phyloP scores from a whole-genome alignment of 805 yeast species.

The Ogataea trehaloabstinens region DNA sequence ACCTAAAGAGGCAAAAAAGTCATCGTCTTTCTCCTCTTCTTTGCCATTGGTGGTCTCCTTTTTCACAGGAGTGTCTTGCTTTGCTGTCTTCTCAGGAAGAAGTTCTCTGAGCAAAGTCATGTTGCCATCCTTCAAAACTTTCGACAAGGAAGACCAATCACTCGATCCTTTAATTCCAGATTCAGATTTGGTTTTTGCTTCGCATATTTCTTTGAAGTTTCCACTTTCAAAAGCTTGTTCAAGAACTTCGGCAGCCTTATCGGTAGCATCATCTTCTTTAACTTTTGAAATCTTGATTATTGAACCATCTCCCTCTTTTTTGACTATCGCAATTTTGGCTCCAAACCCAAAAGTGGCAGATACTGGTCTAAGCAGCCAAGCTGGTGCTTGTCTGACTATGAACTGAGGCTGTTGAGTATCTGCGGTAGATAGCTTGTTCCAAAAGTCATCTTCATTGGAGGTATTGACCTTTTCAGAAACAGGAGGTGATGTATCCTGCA shows the following conservation, averaged over 20 bases:
- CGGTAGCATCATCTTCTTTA: slow-evolving; percentile 34
- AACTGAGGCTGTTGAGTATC: slow-evolving; percentile 74
- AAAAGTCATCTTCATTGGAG: slow-evolving; percentile 70
- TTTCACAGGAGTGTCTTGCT: slow-evolving; percentile 5
- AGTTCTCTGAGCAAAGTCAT: slow-evolving; percentile 44
- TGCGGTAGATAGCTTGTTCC: slow-evolving; percentile 71
- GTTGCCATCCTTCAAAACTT: slow-evolving; percentile 50
- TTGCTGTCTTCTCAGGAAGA: slow-evolving; percentile 21
- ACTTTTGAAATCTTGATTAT: slow-evolving; percentile 36
- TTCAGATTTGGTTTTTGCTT: slow-evolving; percentile 45
- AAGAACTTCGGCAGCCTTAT: slow-evolving; percentile 40
- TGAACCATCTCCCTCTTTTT: slow-evolving; percentile 39
- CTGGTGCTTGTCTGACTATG: slow-evolving; percentile 76
- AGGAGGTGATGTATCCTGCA: slow-evolving; percentile 80
- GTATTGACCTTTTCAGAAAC: slow-evolving; percentile 41
- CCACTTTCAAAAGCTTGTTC: slow-evolving; percentile 55
- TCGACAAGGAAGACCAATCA: slow-evolving; percentile 66
- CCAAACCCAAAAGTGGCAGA: slow-evolving; percentile 91
- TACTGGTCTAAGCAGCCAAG: slow-evolving; percentile 76
- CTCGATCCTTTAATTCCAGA: slow-evolving; percentile 30
- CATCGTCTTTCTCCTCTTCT: slow-evolving; percentile 35
- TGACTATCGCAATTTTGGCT: slow-evolving; percentile 67
- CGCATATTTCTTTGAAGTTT: slow-evolving; percentile 54
- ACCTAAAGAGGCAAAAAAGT: slow-evolving; percentile 36
- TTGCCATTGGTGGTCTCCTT: slow-evolving; percentile 13